Base-by-base conservation (phyloP, 768 basidiomycete species). In the Tulasnella sp. region DNA sequence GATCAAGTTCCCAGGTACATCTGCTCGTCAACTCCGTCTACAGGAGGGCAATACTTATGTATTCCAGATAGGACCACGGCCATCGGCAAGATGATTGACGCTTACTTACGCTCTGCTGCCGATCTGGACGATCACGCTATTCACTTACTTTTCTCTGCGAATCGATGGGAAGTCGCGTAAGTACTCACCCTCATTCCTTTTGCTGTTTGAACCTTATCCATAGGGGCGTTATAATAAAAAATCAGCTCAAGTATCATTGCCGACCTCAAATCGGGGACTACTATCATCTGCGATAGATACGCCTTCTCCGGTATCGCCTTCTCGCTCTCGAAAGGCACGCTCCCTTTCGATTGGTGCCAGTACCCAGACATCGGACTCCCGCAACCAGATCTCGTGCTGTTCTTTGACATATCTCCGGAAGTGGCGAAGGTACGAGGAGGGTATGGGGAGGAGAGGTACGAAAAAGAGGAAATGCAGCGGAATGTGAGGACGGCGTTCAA, bases 291-390 rank as follows among this genome's bases (percentile, higher is more conserved):
- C 67, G 95, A 98, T 70, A 80, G 96, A 44, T 99, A 98, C 69
- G 89, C 93, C 1, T 98, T 97, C 72, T 98, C 94, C 2, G 95
- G 95, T 0, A 85, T 93, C 64, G 93, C 91, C 1, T 98, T 97
- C 65, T 73, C 75, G 2, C 70, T 72, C 44, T 74, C 76, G 50
- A 56, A 42, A n/a, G 47, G 62, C 21, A 73, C 75, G 34, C 78
- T 95, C 51, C 74, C 85, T 0, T 86, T 84, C 64, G 77, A 80
- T 15, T 99, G 90, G 88, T 95, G 93, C 69, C 78, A 81, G 51
- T 74, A 82, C 1, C 93, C 94, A 3, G 95, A 99, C 64, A 73
- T 83, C n/a, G 80, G 81, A 7, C 83, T 99, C 17, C 96, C 94
- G 9, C 78, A 85, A 0, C 95, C 95, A 0, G 96, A 98, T 69